Conservation (phyloP, 75 land plant species). For the Picea sitchensis region DNA sequence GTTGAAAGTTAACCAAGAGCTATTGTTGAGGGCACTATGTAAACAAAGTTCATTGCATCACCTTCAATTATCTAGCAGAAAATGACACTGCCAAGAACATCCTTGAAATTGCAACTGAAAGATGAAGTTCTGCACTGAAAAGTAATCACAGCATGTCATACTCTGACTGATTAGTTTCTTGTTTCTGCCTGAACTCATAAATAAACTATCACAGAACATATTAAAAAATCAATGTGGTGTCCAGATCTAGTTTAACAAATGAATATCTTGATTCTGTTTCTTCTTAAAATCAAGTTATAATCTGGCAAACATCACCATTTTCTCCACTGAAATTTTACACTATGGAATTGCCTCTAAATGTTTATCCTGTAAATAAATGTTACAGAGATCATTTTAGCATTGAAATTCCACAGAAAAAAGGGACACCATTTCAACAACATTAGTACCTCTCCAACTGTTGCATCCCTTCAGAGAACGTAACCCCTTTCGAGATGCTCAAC, state of each 20-base stretch:
- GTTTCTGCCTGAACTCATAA: too few species aligned
- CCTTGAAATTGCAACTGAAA: too few species aligned
- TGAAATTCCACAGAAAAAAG: background rate
- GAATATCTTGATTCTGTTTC: background rate
- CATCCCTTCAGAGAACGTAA: conserved; percentile 68
- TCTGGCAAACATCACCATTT: background rate
- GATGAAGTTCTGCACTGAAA: too few species aligned
- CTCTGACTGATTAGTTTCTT: too few species aligned
- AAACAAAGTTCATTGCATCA: too few species aligned
- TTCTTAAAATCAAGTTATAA: too few species aligned
- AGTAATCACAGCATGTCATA: too few species aligned
- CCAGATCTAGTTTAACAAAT: background rate
- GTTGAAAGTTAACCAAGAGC: too few species aligned
- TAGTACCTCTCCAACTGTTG: conserved; percentile 60
- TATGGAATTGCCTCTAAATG: background rate
- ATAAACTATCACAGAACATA: background rate
- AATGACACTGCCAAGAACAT: too few species aligned
- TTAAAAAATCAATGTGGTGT: background rate
- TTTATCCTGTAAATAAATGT: background rate
- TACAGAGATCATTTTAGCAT: background rate
- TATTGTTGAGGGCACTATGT: too few species aligned
- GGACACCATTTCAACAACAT: background rate
- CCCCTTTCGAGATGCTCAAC: conserved; percentile 18
- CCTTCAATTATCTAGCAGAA: too few species aligned
- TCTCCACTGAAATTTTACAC: background rate